Evolutionary conservation across 768 basidiomycete species (phyloP).

Genomic region (Boletellus ananiceps): DNA sequence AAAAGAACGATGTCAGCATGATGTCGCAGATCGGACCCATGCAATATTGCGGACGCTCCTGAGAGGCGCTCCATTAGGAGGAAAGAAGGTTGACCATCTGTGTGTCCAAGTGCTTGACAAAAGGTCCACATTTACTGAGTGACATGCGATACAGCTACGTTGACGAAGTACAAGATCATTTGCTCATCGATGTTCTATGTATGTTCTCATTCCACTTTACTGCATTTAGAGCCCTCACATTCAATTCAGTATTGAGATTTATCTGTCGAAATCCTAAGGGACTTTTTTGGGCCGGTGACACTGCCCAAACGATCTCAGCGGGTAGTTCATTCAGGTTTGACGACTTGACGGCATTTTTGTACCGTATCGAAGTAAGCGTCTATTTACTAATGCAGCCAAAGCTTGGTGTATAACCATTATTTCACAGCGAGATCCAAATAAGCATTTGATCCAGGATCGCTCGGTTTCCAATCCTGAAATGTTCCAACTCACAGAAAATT

Average conservation of each 20-base stretch:
- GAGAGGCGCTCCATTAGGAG: conserved; percentile 27
- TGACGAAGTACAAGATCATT: conserved; percentile 71
- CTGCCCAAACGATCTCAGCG: conserved; percentile 71
- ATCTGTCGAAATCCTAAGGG: conserved; percentile 65
- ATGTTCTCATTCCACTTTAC: conserved; percentile 11
- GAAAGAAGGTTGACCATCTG: conserved; percentile 51
- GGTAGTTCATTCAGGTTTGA: conserved; percentile 71
- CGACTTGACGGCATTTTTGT: conserved; percentile 64
- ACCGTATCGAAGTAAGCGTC: conserved; percentile 50
- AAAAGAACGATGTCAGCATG: conserved; percentile 38
- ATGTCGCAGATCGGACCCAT: conserved; percentile 64
- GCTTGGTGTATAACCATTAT: not conserved
- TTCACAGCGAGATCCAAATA: conserved; percentile 19
- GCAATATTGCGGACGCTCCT: conserved; percentile 38
- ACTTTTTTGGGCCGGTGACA: conserved; percentile 77
- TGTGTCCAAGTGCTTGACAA: conserved; percentile 28
- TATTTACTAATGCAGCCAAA: not conserved
- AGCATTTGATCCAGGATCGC: conserved; percentile 8
- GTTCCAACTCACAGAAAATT: not conserved
- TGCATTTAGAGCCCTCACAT: conserved; percentile 7
- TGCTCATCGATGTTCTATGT: conserved; percentile 62
- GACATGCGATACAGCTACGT: conserved; percentile 44
- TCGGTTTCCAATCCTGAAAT: conserved; percentile 22
- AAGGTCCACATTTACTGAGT: not conserved
- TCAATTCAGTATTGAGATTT: conserved; percentile 48